Evolutionary conservation across 441 rosid genomes (phyloP).

Genomic region (Euphorbia celastroides): DNA sequence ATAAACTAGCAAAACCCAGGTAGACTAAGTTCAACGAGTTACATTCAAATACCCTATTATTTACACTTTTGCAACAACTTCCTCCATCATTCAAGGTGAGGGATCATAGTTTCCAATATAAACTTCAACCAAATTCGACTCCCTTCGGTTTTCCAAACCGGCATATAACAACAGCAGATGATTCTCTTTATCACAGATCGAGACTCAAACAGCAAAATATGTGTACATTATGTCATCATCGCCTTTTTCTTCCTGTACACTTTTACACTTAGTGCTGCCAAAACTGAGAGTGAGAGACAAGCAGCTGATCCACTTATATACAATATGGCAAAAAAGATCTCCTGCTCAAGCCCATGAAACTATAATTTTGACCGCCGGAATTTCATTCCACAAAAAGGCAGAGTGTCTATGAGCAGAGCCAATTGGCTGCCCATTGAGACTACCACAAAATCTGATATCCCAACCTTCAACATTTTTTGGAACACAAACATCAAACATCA

Average conservation of each 20-base stretch:
- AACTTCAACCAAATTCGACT: too few relatives aligned
- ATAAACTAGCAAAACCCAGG: not conserved
- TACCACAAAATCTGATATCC: constrained; percentile 78
- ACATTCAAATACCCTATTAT: not conserved
- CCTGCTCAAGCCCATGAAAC: not conserved
- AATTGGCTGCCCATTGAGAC: constrained; percentile 62
- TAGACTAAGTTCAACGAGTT: not conserved
- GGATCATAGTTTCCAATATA: not conserved
- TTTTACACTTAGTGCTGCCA: too few relatives aligned
- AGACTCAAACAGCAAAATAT: constrained; percentile 1
- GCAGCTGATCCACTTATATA: not conserved
- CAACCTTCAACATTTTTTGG: constrained; percentile 93
- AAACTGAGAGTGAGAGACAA: not conserved
- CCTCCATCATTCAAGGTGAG: not conserved
- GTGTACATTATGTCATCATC: not conserved
- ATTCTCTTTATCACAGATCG: too few relatives aligned
- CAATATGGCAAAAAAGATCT: constrained; percentile 14
- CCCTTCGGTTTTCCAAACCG: not conserved
- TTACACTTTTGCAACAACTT: not conserved
- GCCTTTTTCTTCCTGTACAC: constrained; percentile 15
- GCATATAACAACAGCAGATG: not conserved
- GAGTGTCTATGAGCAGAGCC: constrained; percentile 54
- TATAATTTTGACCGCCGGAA: constrained; percentile 69
- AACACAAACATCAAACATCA: constrained; percentile 79
- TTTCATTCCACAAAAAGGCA: constrained; percentile 40